Base-by-base conservation (phyloP, 352 stramenopile genomes). In the Pythium volutum region DNA sequence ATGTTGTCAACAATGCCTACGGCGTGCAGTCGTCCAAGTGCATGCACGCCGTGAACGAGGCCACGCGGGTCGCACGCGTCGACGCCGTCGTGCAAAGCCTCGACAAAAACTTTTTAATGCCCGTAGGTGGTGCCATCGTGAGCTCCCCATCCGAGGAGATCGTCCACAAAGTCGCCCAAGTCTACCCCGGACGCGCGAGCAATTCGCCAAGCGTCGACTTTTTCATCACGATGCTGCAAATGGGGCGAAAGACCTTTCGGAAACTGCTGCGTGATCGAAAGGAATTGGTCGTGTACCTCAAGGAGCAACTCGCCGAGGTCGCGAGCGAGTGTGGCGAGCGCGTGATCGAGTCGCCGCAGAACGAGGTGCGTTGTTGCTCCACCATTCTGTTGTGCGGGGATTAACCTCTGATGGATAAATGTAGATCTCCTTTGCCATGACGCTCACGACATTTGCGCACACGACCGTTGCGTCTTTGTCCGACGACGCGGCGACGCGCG, bases 1-100 rank as follows among this genome's bases (percentile, higher is more conserved):
- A 99, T 71, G 84, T 99, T 38, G 97, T 99, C 55, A 99, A 99
- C 79, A 99, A 99, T 72, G 97, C 97, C 25, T 99, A 99, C 69
- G 97, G 97, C 33, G 77, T 99, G 27, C 97, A 99, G 73, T 98
- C 95, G 69, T 84, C 77, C 55, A 87, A 88, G 57, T 98, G 93
- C 48, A 88, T 88, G 70, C 95, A 98, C 69, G 70, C 96, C 18
- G 78, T 99, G 29, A 97, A 98, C 71, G 67, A 95, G 20, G 82
- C 82, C 34, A 87, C 96, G 73, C 87, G 88, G 16, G 74, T 92
- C 26, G 96, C 95, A 6, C 82, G 95, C 38, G 97, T 99, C 8
- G 97, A 99, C 78, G 91, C 92, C 9, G 87, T 99, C 43, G 93
- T 99, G 27, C 97, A 98, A 68, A 98, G 89, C 63, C 98, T 98